Conservation (phyloP, 2,329 filamentous ascomycete species). For the Colletotrichum sp. region DNA sequence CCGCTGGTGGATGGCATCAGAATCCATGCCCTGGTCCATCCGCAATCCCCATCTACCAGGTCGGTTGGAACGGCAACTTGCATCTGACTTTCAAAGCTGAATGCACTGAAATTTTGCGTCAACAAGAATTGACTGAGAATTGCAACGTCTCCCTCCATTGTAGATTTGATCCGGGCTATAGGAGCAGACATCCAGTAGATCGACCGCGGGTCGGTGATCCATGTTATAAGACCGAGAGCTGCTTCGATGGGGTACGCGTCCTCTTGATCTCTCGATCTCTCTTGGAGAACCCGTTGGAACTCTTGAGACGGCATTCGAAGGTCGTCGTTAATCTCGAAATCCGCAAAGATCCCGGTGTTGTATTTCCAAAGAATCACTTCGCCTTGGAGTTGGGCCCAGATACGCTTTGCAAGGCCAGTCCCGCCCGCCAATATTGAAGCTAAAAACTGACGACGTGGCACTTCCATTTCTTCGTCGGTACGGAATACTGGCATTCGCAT, state of each 20-base stretch:
- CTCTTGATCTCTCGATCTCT: too few relatives aligned
- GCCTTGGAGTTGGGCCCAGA: background rate
- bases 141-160: background rate
- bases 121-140: background rate
- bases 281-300: background rate
- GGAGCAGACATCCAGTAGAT: background rate
- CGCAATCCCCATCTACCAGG: background rate
- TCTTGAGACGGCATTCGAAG: background rate
- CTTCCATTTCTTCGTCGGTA: background rate
- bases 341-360: background rate
- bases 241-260: background rate
- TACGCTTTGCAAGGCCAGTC: background rate
- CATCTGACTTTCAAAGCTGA: background rate
- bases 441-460: background rate
- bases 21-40: conserved; percentile 2
- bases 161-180: background rate
- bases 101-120: background rate
- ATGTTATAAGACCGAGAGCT: background rate
- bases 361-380: background rate
- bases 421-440: background rate
- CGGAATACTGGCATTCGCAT: background rate
- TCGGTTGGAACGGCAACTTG: background rate
- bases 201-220: background rate
- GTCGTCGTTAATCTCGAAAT: background rate
- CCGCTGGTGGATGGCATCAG: background rate